phyloP scores from a whole-genome alignment of 495 filamentous ascomycete genomes.

The Podospora pseudoanserina region DNA sequence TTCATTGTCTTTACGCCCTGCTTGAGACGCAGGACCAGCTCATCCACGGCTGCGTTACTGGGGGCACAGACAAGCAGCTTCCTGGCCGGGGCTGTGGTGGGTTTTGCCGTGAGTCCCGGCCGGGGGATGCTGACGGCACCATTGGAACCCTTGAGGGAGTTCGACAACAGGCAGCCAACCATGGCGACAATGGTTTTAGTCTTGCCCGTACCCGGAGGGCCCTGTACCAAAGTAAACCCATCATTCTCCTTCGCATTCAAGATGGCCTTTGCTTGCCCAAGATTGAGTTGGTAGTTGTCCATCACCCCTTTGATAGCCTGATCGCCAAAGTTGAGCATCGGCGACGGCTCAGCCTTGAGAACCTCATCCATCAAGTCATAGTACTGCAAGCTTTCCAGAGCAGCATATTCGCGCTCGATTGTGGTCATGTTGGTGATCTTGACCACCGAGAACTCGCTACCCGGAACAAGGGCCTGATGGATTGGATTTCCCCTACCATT shows the following conservation, averaged over 20 bases:
- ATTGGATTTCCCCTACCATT: constrained; percentile 54
- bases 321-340: constrained; percentile 72
- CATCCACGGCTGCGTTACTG: constrained; percentile 95
- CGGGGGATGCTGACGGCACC: constrained; percentile 48
- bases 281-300: constrained; percentile 77
- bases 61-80: constrained; percentile 94
- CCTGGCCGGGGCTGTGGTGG: constrained; percentile 46
- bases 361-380: constrained; percentile 95
- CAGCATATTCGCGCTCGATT: constrained; percentile 91
- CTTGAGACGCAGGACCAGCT: constrained; percentile 90
- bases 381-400: constrained; percentile 82
- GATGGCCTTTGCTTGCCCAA: constrained; percentile 88
- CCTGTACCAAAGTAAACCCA: constrained; percentile 93
- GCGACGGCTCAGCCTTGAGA: constrained; percentile 80
- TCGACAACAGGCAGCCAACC: constrained; percentile 78
- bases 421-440: constrained; percentile 86
- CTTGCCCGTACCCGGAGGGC: constrained; percentile 94
- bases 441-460: constrained; percentile 63
- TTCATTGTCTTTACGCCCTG: constrained; percentile 74
- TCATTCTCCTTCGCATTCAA: constrained; percentile 89
- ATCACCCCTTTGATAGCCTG: constrained; percentile 63
- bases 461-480: constrained; percentile 49
- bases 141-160: constrained; percentile 47
- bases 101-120: constrained; percentile 40
- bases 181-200: constrained; percentile 98